Evolutionary conservation across 2,329 filamentous ascomycete genomes (phyloP), one percentile per base, ranked within the genome.

Genomic region (Neocatenulostroma microsporum): DNA sequence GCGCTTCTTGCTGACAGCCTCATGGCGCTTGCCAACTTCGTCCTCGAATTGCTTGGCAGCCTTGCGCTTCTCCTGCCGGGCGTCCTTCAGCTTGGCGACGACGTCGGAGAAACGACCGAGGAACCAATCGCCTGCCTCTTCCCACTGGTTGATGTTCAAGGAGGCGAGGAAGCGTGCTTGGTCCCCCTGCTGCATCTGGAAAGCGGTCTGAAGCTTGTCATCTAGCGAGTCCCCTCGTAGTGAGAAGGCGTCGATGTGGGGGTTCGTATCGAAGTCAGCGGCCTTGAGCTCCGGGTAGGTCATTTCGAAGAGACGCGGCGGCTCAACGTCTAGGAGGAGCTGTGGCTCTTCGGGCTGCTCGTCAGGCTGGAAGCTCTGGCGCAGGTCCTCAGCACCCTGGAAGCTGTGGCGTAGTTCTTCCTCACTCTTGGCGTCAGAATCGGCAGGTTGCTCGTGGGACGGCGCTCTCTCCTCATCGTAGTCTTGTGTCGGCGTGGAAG

Each of bases 71-170:
- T 69, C 64, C 41, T 67, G 65, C 26, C 77, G 64, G 19, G 69
- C 63, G 1, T 66, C 58, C 47, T 68, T 76, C 47, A 76, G 68
- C 31, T 67, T 66, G 13, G 58, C 55, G 24, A 78, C 53, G 26
- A 77, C 58, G 4, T 62, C 56, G 31, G 61, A 61, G 48, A 80
- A 78, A 33, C 67, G 64, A 2, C 70, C 67, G 1, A 79, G 62
- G 30, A 80, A 69, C 66, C 75, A 73, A 39, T 77, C 72, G 3
- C 76, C 76, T 15, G 74, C 72, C 30, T 76, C 68, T 56, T 80
- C 76, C 73, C 76, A 79, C 43, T 78, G 67, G 3, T 63, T 55
- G 12, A 77, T 64, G 1, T 62, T 57, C 26, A 80, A 61, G 8
- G 63, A 66, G 2, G 61, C 57, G 44, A 80, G 69, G 53, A 78